A percentile compares a stretch with the other conserved stretches of the same genome.
Evolutionary conservation across 192 early-diverging fungal species (phyloP).

Genomic region (Backusella mclennaniae): DNA sequence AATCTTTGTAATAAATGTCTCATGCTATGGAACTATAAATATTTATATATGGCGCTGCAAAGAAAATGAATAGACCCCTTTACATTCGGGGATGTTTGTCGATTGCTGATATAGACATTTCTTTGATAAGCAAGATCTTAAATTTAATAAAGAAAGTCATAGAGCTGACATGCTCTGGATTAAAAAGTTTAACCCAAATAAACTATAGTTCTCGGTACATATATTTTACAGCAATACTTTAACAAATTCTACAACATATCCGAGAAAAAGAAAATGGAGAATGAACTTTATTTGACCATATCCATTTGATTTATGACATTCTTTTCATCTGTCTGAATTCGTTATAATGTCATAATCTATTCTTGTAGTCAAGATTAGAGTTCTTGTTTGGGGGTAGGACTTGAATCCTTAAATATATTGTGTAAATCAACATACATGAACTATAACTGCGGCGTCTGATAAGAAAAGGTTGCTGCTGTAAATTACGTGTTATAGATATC

Average conservation of each 20-base stretch:
- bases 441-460: background rate
- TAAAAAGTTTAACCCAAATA: background rate
- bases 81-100: background rate
- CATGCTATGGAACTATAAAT: background rate
- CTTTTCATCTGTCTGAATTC: background rate
- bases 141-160: background rate
- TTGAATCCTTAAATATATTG: background rate
- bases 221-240: background rate
- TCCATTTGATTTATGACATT: background rate
- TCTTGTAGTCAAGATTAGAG: background rate
- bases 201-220: background rate
- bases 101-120: background rate
- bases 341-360: background rate
- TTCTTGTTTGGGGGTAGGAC: background rate
- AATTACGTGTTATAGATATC: background rate
- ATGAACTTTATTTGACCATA: background rate
- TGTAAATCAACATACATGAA: background rate
- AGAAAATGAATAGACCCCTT: background rate
- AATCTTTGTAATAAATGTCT: background rate
- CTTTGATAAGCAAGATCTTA: background rate
- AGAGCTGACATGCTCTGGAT: background rate
- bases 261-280: background rate
- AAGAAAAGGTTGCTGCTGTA: background rate
- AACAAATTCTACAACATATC: background rate
- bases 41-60: background rate